Evolutionary conservation across 192 early-diverging fungal species (phyloP), one percentile per base, ranked within the genome.

Genomic region (Coemansia sp.): DNA sequence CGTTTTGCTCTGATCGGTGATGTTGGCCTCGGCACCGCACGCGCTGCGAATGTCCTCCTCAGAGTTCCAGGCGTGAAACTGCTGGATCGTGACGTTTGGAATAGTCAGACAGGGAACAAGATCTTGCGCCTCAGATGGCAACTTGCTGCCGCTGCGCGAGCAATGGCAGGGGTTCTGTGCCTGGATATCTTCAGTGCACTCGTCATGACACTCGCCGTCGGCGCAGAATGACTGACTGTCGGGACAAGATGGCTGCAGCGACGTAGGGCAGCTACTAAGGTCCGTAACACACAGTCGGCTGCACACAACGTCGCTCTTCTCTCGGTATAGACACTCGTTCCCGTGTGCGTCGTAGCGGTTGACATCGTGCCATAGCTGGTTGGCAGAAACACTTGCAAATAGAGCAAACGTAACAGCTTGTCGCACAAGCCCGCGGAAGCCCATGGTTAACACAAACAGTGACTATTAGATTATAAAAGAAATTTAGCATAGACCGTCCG

Each of bases 291-390:
- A 86, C 10, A 86, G 58, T 11, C 35, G 54, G 12, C 82, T 83
- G 58, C 85, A 86, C 8, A 41, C 50, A 8, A 73, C 37, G 43
- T 65, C 60, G 1, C 59, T 9, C 45, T 59, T 59, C 17, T 75
- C 69, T 5, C 74, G 56, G 19, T 75, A 67, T 54, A 72, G 73
- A 56, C 85, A 86, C 43, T 66, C 60, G 56, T 80, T 76, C 11
- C 85, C 85, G 21, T 83, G 66, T 4, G 70, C 67, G 35, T 79
- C 81, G 50, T 67, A 75, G 25, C 72, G 66, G 63, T 86, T 86
- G 3, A 84, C 85, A 5, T 76, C 58, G 24, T 76, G 73, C 73
- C 73, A 76, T 38, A 70, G 50, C 64, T 76, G 73, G 21, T 15
- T 5, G 5, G 41, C 41, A n/a, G 41, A 45, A 45, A 45, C 41